phyloP scores from a whole-genome alignment of 148 eudicot genomes.

The Selenicereus undatus region DNA sequence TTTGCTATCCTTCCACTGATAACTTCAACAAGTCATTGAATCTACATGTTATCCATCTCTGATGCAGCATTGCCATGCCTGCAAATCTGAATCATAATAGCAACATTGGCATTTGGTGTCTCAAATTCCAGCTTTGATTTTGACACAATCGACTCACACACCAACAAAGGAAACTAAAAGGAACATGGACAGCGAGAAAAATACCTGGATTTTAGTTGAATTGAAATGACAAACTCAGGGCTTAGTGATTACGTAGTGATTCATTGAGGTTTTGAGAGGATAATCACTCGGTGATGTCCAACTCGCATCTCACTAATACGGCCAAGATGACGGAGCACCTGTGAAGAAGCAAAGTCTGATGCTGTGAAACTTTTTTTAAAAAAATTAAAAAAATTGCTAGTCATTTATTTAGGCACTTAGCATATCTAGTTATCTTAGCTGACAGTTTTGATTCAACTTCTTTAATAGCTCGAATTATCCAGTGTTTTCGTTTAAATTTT shows the following conservation, averaged over 20 bases:
- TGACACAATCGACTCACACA: background rate
- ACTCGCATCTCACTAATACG: slow-evolving; percentile 75
- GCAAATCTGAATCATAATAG: background rate
- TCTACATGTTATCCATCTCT: background rate
- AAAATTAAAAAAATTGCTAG: background rate
- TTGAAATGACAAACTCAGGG: background rate
- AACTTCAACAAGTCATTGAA: slow-evolving; percentile 4
- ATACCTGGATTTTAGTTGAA: slow-evolving; percentile 12
- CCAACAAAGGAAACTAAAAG: background rate
- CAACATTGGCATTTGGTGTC: background rate
- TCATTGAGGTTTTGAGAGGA: slow-evolving; percentile 62
- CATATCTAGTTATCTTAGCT: too few species aligned
- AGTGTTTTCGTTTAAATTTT: too few species aligned
- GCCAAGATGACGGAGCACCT: slow-evolving; percentile 95
- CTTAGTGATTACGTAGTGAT: slow-evolving; percentile 6
- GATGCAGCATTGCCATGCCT: slow-evolving; percentile 15
- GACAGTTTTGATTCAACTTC: too few species aligned
- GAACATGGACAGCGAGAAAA: background rate
- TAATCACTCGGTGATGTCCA: slow-evolving; percentile 78
- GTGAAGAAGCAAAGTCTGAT: slow-evolving; percentile 10
- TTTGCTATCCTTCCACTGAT: slow-evolving; percentile 5
- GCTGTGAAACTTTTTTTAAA: background rate
- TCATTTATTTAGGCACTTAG: background rate
- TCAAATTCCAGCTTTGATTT: too few species aligned
- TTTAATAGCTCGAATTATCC: too few species aligned